Percentiles rank a stretch among this genome's conserved stretches.
Conservation (phyloP, 176 grass and related monocot genomes). For the Carex kokanica region DNA sequence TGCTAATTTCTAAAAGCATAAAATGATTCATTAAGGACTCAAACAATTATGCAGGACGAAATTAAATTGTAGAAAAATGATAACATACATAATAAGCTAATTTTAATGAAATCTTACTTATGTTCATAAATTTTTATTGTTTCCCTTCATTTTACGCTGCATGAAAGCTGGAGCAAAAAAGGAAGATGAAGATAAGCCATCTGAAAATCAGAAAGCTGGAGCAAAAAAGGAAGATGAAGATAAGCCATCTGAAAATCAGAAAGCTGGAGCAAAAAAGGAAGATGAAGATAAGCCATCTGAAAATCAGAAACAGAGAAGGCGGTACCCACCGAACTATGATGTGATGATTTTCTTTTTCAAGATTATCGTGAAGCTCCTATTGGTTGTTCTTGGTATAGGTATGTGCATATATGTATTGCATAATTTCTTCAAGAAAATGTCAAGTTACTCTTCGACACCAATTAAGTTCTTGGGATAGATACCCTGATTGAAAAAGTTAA, state of each 20-base stretch:
- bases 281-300: background rate
- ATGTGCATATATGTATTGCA: background rate
- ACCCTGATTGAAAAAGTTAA: background rate
- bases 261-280: background rate
- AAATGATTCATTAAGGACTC: background rate
- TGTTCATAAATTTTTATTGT: background rate
- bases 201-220: background rate
- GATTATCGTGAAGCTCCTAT: slow-evolving; percentile 1
- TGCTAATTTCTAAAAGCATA: background rate
- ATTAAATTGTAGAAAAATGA: background rate
- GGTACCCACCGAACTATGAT: background rate
- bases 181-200: background rate
- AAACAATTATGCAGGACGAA: background rate
- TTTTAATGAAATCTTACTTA: background rate
- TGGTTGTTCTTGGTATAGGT: slow-evolving; percentile 1
- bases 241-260: background rate
- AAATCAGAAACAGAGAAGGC: background rate
- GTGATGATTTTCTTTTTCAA: background rate
- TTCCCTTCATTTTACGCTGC: background rate
- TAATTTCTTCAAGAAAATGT: background rate
- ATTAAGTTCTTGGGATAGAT: background rate
- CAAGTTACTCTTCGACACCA: background rate
- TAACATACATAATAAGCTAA: background rate
- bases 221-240: background rate
- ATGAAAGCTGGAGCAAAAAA: background rate